Percentiles rank a stretch among this genome's conserved stretches.
These are phyloP conservation scores for Liquidambar formosana DNA, from an alignment of 164 flowering plant species.

Conservation along the genomic window DNA sequence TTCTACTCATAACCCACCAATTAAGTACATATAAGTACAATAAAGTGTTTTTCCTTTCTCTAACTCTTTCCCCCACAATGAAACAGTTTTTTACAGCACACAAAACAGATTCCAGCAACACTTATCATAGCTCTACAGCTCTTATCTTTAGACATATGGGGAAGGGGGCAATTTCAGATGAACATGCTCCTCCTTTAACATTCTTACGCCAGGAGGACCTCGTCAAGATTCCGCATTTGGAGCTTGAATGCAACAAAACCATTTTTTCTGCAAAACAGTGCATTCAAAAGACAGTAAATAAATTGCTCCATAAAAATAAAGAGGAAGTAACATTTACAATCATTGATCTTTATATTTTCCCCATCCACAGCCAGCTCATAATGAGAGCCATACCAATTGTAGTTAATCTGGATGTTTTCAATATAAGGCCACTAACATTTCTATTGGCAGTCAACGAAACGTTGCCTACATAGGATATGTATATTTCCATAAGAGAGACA, in stretches of 20 bases:
- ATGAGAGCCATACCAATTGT: not conserved
- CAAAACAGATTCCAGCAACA: conserved; percentile 23
- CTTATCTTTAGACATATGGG: conserved; percentile 10
- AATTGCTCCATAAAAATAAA: not conserved
- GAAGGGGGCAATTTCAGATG: conserved; percentile 20
- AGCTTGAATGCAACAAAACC: conserved; percentile 80
- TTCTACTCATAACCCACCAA: conserved; percentile 25
- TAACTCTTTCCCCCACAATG: conserved; percentile 16
- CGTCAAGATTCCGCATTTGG: conserved; percentile 59
- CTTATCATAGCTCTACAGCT: conserved; percentile 21
- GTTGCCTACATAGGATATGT: not conserved
- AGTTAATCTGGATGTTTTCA: not conserved
- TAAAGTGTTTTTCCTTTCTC: conserved; percentile 14
- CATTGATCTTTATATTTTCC: not conserved
- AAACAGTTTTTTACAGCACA: conserved; percentile 28
- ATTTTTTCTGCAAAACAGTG: conserved; percentile 64
- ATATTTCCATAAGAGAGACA: not conserved
- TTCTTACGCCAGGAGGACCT: conserved; percentile 16
- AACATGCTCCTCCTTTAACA: conserved; percentile 22
- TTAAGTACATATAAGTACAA: conserved; percentile 31
- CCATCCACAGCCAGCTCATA: not conserved
- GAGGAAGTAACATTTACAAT: not conserved
- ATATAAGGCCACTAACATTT: not conserved
- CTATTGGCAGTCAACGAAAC: not conserved
- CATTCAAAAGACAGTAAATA: not conserved